Evolutionary conservation across 164 flowering plant genomes (phyloP).

Genomic region (Warburgia ugandensis): DNA sequence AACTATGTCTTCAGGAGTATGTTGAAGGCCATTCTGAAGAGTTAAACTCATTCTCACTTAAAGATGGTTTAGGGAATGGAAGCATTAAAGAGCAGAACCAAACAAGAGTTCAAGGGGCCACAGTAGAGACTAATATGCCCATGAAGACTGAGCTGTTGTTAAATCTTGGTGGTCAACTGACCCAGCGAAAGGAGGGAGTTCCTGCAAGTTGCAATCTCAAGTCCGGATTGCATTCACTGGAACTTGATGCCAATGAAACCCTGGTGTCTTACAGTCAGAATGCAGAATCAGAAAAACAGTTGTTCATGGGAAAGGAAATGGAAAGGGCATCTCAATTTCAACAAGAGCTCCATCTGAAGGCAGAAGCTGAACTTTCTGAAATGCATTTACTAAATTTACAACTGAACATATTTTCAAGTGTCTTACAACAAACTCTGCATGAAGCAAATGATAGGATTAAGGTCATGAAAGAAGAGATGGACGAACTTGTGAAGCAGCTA

Average conservation of each 20-base stretch:
- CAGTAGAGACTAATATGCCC: neutral
- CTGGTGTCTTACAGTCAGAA: slow-evolving; percentile 23
- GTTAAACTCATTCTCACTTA: slow-evolving; percentile 11
- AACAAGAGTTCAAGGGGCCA: too few relatives aligned
- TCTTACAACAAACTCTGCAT: slow-evolving; percentile 41
- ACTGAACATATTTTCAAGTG: slow-evolving; percentile 57
- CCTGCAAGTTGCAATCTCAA: slow-evolving; percentile 3
- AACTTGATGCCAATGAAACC: slow-evolving; percentile 13
- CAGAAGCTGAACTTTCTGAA: slow-evolving; percentile 62
- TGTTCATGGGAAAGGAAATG: slow-evolving; percentile 37
- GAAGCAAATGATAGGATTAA: slow-evolving; percentile 40
- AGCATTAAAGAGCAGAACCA: slow-evolving; percentile 4
- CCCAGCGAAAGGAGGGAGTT: slow-evolving; percentile 4
- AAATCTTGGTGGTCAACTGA: neutral
- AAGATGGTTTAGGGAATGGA: slow-evolving; percentile 12
- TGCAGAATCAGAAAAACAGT: too few relatives aligned
- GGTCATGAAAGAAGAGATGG: slow-evolving; percentile 30
- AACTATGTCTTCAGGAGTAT: slow-evolving; percentile 21
- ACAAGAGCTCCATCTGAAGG: slow-evolving; percentile 53
- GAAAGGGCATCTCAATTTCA: slow-evolving; percentile 50
- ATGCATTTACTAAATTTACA: slow-evolving; percentile 41
- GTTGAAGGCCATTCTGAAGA: slow-evolving; percentile 16
- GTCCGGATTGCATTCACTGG: slow-evolving; percentile 14
- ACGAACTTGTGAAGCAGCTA: slow-evolving; percentile 40
- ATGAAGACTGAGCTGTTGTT: neutral